A percentile compares a stretch with the other conserved stretches of the same genome.
Evolutionary conservation across 116 monocot species (phyloP).

Genomic region (Thalassia testudinum): DNA sequence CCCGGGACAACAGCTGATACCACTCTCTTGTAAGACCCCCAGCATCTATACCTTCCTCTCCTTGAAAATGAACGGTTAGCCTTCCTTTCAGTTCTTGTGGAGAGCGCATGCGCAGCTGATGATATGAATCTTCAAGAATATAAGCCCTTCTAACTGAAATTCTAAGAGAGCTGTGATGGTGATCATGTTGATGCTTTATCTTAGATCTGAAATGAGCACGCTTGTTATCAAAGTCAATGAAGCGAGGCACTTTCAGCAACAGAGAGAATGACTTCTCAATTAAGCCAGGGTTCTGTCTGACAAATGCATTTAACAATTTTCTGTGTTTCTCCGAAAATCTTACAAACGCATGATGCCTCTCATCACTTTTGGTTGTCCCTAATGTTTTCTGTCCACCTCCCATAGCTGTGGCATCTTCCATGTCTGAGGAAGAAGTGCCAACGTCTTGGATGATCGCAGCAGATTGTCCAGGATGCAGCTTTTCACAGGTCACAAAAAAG

Average conservation of each 20-base stretch:
- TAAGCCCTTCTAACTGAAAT: slow-evolving; percentile 92
- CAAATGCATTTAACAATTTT: slow-evolving; percentile 80
- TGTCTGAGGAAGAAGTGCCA: slow-evolving; percentile 25
- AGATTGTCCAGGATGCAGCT: slow-evolving; percentile 50
- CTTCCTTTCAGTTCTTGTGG: slow-evolving; percentile 88
- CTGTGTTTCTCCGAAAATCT: slow-evolving; percentile 91
- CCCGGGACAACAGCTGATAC: slow-evolving; percentile 90
- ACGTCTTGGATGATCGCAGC: slow-evolving; percentile 37
- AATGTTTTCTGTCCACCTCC: slow-evolving; percentile 25
- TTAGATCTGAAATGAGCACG: slow-evolving; percentile 88
- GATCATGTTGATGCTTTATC: slow-evolving; percentile 98
- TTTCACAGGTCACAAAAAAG: slow-evolving; percentile 96
- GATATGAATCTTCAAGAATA: slow-evolving; percentile 95
- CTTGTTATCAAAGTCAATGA: slow-evolving; percentile 98
- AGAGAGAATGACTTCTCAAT: slow-evolving; percentile 97
- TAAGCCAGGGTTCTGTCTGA: slow-evolving; percentile 89
- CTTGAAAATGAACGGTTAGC: slow-evolving; percentile 94
- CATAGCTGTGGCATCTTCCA: slow-evolving; percentile 45
- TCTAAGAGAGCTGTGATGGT: slow-evolving; percentile 91
- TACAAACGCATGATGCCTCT: slow-evolving; percentile 64
- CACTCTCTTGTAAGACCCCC: slow-evolving; percentile 96
- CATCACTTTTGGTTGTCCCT: slow-evolving; percentile 33
- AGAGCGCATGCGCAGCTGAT: slow-evolving; percentile 85
- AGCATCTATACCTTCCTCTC: slow-evolving; percentile 99
- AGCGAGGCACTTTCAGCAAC: slow-evolving; percentile 90